phyloP scores from a whole-genome alignment of 2,329 filamentous ascomycete genomes.

The Claviceps pusilla region DNA sequence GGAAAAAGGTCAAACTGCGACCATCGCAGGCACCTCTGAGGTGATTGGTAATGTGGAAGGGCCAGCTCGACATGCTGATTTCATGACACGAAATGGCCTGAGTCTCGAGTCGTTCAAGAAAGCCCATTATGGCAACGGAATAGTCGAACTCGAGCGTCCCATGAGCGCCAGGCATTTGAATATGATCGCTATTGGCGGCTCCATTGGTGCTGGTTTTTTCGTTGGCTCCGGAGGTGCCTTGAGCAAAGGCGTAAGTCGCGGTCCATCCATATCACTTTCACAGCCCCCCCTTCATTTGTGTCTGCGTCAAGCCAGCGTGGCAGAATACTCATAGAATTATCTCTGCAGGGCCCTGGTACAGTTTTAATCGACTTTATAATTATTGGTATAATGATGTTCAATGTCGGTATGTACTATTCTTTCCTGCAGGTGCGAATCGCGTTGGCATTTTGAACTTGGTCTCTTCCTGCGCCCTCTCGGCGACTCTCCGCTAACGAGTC shows the following conservation, averaged over 20 bases:
- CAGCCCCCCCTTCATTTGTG: no score
- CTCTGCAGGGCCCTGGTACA: conserved; percentile 4
- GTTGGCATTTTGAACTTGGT: no score
- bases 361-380: conserved; percentile 5
- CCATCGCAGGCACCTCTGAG: conserved; percentile 7
- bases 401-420: conserved; percentile 2
- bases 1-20: conserved; percentile 10
- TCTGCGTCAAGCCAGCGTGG: background rate
- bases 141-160: conserved; percentile 24
- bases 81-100: conserved; percentile 23
- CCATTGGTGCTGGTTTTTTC: conserved; percentile 49
- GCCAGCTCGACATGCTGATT: conserved; percentile 15
- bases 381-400: conserved; percentile 8
- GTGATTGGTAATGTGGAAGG: conserved; percentile 6
- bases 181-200: conserved; percentile 48
- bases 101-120: conserved; percentile 24
- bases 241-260: conserved; percentile 31
- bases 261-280: background rate
- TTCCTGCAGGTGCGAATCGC: background rate
- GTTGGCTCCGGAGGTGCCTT: conserved; percentile 43
- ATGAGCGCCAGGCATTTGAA: conserved; percentile 42
- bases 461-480: background rate
- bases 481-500: background rate
- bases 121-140: conserved; percentile 18
- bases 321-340: background rate